phyloP scores from a whole-genome alignment of 2,329 filamentous ascomycete genomes.

The Trichoderma semiorbis region DNA sequence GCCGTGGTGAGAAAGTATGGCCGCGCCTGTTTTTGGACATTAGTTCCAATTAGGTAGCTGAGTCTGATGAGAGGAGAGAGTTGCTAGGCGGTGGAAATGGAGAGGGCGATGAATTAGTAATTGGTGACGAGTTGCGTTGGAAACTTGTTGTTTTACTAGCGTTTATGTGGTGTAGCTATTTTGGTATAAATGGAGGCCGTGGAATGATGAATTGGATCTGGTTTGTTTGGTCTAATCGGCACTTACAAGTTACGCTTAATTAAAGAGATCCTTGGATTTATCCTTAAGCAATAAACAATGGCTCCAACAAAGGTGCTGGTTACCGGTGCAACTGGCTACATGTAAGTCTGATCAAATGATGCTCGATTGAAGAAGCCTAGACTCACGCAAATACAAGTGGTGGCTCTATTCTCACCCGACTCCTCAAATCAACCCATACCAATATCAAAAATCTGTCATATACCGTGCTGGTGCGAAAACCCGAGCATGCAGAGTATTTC shows the following conservation, averaged over 20 bases:
- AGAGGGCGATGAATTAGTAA: not conserved
- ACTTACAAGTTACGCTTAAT: not conserved
- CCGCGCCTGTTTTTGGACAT: not conserved
- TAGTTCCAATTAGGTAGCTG: not conserved
- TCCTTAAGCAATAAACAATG: slow-evolving; percentile 3
- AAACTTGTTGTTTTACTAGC: not conserved
- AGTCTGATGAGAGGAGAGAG: not conserved
- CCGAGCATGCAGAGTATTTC: slow-evolving; percentile 27
- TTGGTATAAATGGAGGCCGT: not conserved
- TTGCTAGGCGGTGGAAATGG: not conserved
- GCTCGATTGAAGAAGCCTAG: no score
- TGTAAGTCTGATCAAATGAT: slow-evolving; percentile 17
- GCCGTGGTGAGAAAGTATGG: slow-evolving; percentile 1
- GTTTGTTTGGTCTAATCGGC: not conserved
- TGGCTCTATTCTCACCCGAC: slow-evolving; percentile 25
- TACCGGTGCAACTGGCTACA: slow-evolving; percentile 29
- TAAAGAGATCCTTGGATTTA: not conserved
- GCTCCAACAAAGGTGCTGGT: slow-evolving; percentile 25
- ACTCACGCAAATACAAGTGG: slow-evolving; percentile 22
- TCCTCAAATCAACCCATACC: slow-evolving; percentile 23
- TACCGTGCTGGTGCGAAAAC: slow-evolving; percentile 27
- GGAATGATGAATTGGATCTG: not conserved
- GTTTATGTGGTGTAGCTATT: not conserved
- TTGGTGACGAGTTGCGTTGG: not conserved
- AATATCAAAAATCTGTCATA: slow-evolving; percentile 23